Conservation (phyloP, 805 yeast species). For the Myxozyma lipomycoides region DNA sequence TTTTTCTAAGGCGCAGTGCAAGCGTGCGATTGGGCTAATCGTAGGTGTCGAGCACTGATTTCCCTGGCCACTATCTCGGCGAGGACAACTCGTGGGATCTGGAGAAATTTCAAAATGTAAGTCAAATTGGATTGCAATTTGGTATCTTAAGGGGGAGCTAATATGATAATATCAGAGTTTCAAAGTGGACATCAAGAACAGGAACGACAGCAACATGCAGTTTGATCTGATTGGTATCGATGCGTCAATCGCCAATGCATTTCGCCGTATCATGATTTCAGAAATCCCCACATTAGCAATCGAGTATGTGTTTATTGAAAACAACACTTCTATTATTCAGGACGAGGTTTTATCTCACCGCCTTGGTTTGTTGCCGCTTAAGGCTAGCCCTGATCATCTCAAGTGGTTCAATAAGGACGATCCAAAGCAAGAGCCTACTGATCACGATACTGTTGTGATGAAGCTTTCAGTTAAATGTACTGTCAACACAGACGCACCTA, state of each 20-base stretch:
- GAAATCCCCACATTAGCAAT: constrained; percentile 97
- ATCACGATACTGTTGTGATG: constrained; percentile 83
- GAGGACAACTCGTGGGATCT: constrained; percentile 77
- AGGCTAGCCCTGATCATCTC: constrained; percentile 83
- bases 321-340: constrained; percentile 94
- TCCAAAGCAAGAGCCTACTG: constrained; percentile 50
- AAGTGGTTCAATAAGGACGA: constrained; percentile 68
- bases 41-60: constrained; percentile 71
- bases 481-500: constrained; percentile 76
- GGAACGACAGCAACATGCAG: constrained; percentile 60
- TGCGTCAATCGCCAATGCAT: constrained; percentile 92
- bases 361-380: constrained; percentile 86
- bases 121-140: background rate
- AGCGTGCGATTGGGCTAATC: background rate
- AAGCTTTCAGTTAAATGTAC: constrained; percentile 79
- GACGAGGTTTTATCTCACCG: constrained; percentile 96
- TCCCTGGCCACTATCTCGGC: constrained; percentile 74
- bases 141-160: background rate
- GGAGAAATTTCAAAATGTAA: constrained; percentile 61
- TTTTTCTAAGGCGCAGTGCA: background rate
- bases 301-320: constrained; percentile 83
- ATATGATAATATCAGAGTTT: constrained; percentile 45
- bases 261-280: constrained; percentile 92
- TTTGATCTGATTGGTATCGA: constrained; percentile 85
- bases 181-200: constrained; percentile 59